Evolutionary conservation across 2,329 filamentous ascomycete genomes (phyloP), one percentile per base, ranked within the genome.

Genomic region (Diaporthe aspalathi): DNA sequence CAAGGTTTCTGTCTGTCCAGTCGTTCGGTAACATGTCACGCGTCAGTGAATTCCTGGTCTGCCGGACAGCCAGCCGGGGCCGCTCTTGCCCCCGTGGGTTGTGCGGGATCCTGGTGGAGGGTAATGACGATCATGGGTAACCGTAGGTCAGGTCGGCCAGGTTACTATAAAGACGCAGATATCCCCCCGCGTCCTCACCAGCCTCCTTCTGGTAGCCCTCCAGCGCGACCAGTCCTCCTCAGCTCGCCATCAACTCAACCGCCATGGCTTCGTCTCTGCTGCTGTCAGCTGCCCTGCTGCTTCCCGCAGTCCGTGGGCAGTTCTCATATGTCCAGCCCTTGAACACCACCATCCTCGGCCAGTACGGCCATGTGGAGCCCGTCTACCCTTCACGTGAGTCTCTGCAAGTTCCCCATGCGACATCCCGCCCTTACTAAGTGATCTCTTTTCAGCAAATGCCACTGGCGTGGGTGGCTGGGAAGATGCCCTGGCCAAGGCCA

Each of bases 281-380:
- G 52, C 52, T 66, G 29, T 70, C 60, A 50, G 60, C 70, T 47
- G 70, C 70, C 32, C 47, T 72, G 24, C 60, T 72, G n/a, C 52
- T 70, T 29, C 67, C 67, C 57, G 53, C 70, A 53, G 70, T 70
- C 35, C 63, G 53, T 35, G 75, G 76, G 32, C 77, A 78, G 56
- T 84, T 83, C 73, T 78, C 73, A 72, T 81, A 80, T 72, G 78
- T 83, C n/a, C 82, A 84, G 74, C 82, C 82, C 5, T 71, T 79
- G 63, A 80, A 84, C 75, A 84, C 82, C 4, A 81, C 80, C 29
- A 83, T 83, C 49, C 76, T 83, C 16, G 79, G 79, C 29, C 80
- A 77, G 22, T 83, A 83, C 50, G 82, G 82, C 20, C 79, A 82
- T 74, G 82, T 81, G 5, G 79, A 79, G 12, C 72, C 81, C 2